Conservation (phyloP, 1,139 yeast species). For the Candida labiduridarum region DNA sequence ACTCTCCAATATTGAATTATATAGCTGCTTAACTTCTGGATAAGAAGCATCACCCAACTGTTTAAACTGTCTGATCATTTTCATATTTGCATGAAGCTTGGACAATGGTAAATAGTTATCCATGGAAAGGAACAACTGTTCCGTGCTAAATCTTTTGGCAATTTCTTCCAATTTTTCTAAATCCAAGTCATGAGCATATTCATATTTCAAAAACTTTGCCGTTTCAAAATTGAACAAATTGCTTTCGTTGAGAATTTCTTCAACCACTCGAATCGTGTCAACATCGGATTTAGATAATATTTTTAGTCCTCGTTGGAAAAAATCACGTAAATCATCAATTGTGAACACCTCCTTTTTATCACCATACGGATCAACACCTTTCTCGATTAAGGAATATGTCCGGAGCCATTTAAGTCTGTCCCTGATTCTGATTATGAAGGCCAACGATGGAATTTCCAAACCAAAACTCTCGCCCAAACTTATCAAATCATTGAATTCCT, state of each 20-base stretch:
- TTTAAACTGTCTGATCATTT: conserved; percentile 24
- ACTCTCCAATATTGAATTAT: conserved; percentile 26
- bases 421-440: conserved; percentile 49
- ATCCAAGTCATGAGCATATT: conserved; percentile 28
- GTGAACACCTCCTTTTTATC: conserved; percentile 41
- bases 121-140: conserved; percentile 30
- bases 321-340: conserved; percentile 35
- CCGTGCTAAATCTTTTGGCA: conserved; percentile 26
- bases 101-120: conserved; percentile 31
- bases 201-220: conserved; percentile 25
- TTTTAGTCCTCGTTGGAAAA: conserved; percentile 44
- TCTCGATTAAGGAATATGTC: conserved; percentile 32
- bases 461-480: conserved; percentile 63
- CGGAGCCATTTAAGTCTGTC: conserved; percentile 54
- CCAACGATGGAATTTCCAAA: conserved; percentile 53
- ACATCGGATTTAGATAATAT: conserved; percentile 34
- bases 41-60: conserved; percentile 19
- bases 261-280: conserved; percentile 24
- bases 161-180: conserved; percentile 23
- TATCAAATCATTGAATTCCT: conserved; percentile 50
- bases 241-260: conserved; percentile 32
- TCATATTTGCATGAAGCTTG: conserved; percentile 27
- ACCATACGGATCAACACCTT: conserved; percentile 46
- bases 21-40: conserved; percentile 29
- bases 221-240: conserved; percentile 32